Evolutionary conservation across 202 grass and related monocot genomes (phyloP).

Genomic region (Schoenoplectus triqueter): DNA sequence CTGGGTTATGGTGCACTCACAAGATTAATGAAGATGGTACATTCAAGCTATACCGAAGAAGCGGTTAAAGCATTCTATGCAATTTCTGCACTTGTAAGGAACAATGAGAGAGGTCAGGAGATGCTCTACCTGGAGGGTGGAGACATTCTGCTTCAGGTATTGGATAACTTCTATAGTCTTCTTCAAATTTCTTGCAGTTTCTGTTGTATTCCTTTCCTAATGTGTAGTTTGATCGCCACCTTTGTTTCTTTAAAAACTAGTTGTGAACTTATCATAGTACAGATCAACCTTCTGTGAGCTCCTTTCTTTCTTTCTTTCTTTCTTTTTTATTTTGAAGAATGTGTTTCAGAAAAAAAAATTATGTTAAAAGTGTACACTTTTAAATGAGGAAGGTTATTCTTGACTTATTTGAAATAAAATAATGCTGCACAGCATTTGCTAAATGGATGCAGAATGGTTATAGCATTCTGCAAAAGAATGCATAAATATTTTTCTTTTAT

Average conservation of each 20-base stretch:
- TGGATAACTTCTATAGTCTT: conserved; percentile 24
- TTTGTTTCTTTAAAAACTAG: not conserved
- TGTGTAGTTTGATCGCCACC: not conserved
- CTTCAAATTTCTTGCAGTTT: not conserved
- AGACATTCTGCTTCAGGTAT: conserved; percentile 80
- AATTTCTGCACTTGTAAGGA: conserved; percentile 79
- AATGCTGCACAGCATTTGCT: not conserved
- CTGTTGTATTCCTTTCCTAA: not conserved
- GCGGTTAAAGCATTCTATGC: conserved; percentile 78
- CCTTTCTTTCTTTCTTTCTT: not conserved
- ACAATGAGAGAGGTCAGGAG: conserved; percentile 73
- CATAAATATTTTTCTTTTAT: not conserved
- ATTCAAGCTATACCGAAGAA: conserved; percentile 73
- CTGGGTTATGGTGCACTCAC: conserved; percentile 71
- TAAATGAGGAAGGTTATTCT: conserved; percentile 3
- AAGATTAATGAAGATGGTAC: conserved; percentile 85
- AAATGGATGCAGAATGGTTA: not conserved
- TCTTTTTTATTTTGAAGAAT: not conserved
- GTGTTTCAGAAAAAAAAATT: not conserved
- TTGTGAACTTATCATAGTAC: not conserved
- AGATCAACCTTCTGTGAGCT: not conserved
- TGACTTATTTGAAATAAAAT: not conserved
- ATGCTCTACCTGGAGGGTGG: conserved; percentile 65
- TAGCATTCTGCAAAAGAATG: not conserved
- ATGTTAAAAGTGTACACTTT: not conserved